Base-by-base conservation (phyloP, 2,329 filamentous ascomycete species). In the Apiospora koreana region DNA sequence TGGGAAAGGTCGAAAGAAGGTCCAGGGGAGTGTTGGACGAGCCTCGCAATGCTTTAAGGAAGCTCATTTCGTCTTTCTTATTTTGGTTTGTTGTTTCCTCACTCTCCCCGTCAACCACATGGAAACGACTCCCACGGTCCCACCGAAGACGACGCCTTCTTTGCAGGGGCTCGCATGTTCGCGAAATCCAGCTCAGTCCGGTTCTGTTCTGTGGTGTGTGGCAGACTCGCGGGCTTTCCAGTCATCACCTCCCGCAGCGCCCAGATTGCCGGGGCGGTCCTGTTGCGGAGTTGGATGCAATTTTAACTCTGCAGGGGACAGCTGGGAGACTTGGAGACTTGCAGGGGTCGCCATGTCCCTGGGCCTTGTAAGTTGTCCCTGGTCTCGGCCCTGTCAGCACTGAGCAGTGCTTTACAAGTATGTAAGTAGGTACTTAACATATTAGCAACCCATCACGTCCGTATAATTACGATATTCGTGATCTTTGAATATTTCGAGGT, bases 31-130 rank as follows among this genome's bases (percentile, higher is more conserved):
- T 18, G 25, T 43, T 42, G 42, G 64, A 48, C 46, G 41, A 28
- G 23, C 41, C 74, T 71, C 64, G 48, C 62, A 69, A 72, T 70
- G 72, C 74, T 74, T 77, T 75, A 75, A 70, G 58, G 58, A 71
- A 69, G 70, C 69, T 76, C 75, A 76, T 76, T 75, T 76, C 73
- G 65, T 71, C 70, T 67, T 71, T 68, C 68, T 73, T 72, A 71
- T 74, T 74, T 74, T 71, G 72, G 67, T 69, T 70, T 68, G 71
- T 70, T 75, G 72, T 74, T 75, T 75, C 69, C 64, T 67, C 28
- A 70, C 69, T 35, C 72, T 71, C 75, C 74, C 67, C 70, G 73
- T 74, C 74, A 74, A 74, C 64, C 64, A 66, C 41, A 45, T 65
- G 62, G 62, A 65, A 65, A 65, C 35, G 62, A 23, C 28, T 41